Evolutionary conservation across 148 eudicot species (phyloP), one percentile per base, ranked within the genome.

Genomic region (Euryodendron excelsum): DNA sequence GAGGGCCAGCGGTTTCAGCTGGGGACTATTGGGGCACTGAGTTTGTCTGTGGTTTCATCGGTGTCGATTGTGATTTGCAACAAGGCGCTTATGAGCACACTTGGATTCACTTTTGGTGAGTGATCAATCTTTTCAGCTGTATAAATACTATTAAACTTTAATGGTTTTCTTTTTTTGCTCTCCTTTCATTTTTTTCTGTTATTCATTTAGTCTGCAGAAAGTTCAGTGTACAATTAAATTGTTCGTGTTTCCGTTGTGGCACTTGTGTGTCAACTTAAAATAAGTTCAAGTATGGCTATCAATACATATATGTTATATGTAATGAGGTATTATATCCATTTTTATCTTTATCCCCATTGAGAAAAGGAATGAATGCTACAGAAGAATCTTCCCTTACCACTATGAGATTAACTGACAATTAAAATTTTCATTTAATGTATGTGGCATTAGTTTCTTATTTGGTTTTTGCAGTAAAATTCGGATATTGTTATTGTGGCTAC

Each of bases 11-110:
- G 81, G 67, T 86, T 83, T 83, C 84, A 82, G 75, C 76, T 82
- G 23, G 87, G 83, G 37, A 85, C 87, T 15, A 59, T 82, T 34
- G 85, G 87, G 20, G 87, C 87, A 28, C 78, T 85, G 72, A 67
- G 85, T 62, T 73, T 85, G 59, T 85, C 87, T 3, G 87, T 85
- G 75, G 73, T 85, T 79, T 85, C 87, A 5, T 82, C 85, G 1
- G 87, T 85, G 4, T 85, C 87, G 13, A 85, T 85, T 31, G 87
- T 85, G 77, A 82, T 85, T 66, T 85, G 87, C 65, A 85, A 85
- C 76, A 82, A 85, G 83, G 87, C 87, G 58, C 83, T 85, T 56
- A 85, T 85, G 5, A 85, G 83, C 81, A 74, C 87, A 2, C 83
- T 85, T 30, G 87, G 87, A 63, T 85, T 85, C 71, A 69, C 77